A percentile compares a stretch with the other conserved stretches of the same genome.
phyloP scores from a whole-genome alignment of 1,139 yeast species.

The Blastobotrys petasosporus region DNA sequence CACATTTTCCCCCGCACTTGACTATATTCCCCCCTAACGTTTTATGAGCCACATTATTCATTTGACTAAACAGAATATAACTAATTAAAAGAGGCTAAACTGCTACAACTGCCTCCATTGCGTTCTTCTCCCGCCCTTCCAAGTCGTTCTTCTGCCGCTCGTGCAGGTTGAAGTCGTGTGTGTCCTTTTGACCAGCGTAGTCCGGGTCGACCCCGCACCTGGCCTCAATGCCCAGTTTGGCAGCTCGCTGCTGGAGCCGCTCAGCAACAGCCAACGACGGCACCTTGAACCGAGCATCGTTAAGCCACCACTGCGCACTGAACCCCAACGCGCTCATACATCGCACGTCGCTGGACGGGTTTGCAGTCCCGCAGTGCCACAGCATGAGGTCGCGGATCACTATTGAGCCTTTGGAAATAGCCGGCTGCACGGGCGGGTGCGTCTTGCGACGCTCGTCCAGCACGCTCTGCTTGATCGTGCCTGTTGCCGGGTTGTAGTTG shows the following conservation, averaged over 20 bases:
- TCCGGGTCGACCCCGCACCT: slow-evolving; percentile 11
- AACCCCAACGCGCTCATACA: slow-evolving; percentile 15
- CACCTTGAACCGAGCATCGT: slow-evolving; percentile 15
- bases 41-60: too few species aligned
- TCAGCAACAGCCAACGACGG: slow-evolving; percentile 13
- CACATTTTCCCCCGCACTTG: too few species aligned
- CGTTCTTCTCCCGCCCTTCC: too few species aligned
- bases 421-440: slow-evolving; percentile 14
- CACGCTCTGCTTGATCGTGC: slow-evolving; percentile 3
- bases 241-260: slow-evolving; percentile 8
- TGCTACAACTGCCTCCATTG: too few species aligned
- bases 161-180: slow-evolving; percentile 15
- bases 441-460: slow-evolving; percentile 7
- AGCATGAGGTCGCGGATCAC: slow-evolving; percentile 14
- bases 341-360: slow-evolving; percentile 13
- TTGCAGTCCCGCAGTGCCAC: slow-evolving; percentile 18
- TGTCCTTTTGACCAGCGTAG: slow-evolving; percentile 14
- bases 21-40: too few species aligned
- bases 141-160: slow-evolving; percentile 1
- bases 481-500: not conserved
- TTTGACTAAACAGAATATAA: too few species aligned
- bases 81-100: too few species aligned
- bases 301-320: slow-evolving; percentile 15
- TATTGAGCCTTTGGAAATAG: slow-evolving; percentile 11
- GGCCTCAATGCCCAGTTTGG: slow-evolving; percentile 12